Evolutionary conservation across 192 early-diverging fungal genomes (phyloP), one percentile per base, ranked within the genome.

Genomic region (Gonapodya prolifera): DNA sequence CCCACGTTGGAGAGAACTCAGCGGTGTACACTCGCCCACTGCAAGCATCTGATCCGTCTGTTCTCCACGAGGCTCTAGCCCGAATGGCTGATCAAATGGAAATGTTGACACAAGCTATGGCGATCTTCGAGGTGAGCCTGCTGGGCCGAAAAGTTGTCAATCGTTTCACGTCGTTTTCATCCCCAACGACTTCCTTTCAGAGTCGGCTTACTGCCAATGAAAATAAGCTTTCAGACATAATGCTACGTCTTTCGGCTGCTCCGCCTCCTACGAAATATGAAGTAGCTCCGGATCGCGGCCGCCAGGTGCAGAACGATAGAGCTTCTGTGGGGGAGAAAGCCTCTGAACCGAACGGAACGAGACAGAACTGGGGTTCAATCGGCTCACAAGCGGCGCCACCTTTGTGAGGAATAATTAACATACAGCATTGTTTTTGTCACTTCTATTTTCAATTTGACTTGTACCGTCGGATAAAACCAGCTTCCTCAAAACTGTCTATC

Each of bases 91-190:
- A 80, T 29, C 87, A 89, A 76, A 81, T 89, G 30, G 87, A 89
- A 75, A 79, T 89, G 2, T 70, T 89, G 75, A 89, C 87, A n/a
- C 85, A 88, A 78, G 87, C 87, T 18, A 88, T 89, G 86, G 84
- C 79, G 69, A 87, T 88, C 1, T 75, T 89, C 2, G 87, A 88
- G 83, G 87, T 88, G 77, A 1, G 69, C 31, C 82, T 33, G 32
- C 61, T 45, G n/a, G 2, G 30, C 1, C 70, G 28, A 16, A n/a
- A 1, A 13, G 16, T 28, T 76, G 33, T 29, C 33, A 33, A 75
- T 33, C 1, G n/a, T 23, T 35, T 70, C 35, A 71, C 23, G 8
- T 23, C 45, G 8, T 23, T 8, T 61, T 61, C 23, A 61, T 61
- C 45, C 45, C n/a, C n/a, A n/a, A n/a, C n/a, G n/a, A n/a, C n/a